Base-by-base conservation (phyloP, 1,284 basidiomycete genomes). In the Paramarasmius palmivorus region DNA sequence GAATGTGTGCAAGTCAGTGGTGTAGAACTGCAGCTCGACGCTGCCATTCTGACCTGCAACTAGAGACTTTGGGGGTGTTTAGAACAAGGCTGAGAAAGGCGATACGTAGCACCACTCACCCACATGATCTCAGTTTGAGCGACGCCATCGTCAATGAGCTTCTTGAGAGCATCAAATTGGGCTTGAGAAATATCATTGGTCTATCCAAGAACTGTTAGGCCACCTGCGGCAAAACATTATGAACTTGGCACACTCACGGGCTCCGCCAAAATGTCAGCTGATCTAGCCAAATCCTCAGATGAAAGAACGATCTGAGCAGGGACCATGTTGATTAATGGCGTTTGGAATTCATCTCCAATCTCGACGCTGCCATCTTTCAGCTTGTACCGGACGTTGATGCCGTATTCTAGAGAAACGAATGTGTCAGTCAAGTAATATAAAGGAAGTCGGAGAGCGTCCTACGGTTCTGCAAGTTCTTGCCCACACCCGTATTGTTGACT, bases 111-210 rank as follows among this genome's bases (percentile, higher is more conserved):
- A 32, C 7, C 22, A 32, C 20, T 15, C 36, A 54, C 55, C 55
- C 55, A 57, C 26, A 49, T 48, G 7, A 57, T 50, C 15, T 57
- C 55, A 44, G 53, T 54, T 40, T 57, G 55, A 8, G 55, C 51
- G 29, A 57, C 52, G 23, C 52, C 55, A 2, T 46, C 42, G 12
- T 39, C 36, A 3, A 57, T 54, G 12, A 47, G 29, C 8, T 41
- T 40, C 26, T 57, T 54, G 48, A 57, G 49, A 26, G 50, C 38
- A 23, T 37, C 23, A 23, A 57, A 57, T 32, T 57, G 52, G 1
- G 52, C 49, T 19, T 57, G 42, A 1, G 52, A 54, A 4, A 57
- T 32, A 4, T 53, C 29, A 2, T 50, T 49, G 2, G 55, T 51
- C 26, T 57, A 25, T 46, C 15, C 2, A 53, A 49, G 10, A 54